Percentiles rank a stretch among this genome's conserved stretches.
phyloP scores from a whole-genome alignment of 305 asterid species.

The Rubia tinctorum region DNA sequence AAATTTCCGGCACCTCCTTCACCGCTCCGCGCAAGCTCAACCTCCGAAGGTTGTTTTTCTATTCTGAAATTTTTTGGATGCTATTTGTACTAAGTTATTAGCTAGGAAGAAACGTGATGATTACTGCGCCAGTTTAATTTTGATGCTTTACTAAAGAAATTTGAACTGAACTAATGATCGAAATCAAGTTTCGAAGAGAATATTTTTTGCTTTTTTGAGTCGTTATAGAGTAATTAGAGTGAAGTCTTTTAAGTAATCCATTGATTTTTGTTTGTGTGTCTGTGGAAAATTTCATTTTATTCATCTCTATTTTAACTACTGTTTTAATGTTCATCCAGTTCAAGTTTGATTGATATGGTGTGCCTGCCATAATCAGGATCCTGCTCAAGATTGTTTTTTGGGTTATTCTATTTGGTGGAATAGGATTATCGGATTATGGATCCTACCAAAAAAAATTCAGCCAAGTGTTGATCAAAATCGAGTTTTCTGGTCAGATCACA shows the following conservation, averaged over 20 bases:
- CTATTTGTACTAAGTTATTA: too few relatives aligned
- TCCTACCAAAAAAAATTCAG: not conserved
- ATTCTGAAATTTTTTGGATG: not conserved
- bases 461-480: not conserved
- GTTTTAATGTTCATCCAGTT: not conserved
- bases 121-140: not conserved
- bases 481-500: not conserved
- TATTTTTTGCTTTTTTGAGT: not conserved
- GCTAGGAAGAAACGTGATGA: not conserved
- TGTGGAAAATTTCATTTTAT: not conserved
- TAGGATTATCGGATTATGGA: not conserved
- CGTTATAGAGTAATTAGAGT: not conserved
- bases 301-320: not conserved
- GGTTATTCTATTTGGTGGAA: not conserved
- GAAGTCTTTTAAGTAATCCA: not conserved
- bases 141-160: not conserved
- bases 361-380: too few relatives aligned
- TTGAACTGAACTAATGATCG: not conserved
- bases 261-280: not conserved
- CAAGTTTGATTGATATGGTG: not conserved
- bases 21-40: slow-evolving; percentile 93
- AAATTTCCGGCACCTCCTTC: slow-evolving; percentile 95
- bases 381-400: not conserved
- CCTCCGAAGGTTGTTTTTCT: slow-evolving; percentile 55
- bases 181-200: not conserved